These are phyloP conservation scores for Cardiospermum halicacabum DNA, from an alignment of 345 rosid species.

Conservation along the genomic window DNA sequence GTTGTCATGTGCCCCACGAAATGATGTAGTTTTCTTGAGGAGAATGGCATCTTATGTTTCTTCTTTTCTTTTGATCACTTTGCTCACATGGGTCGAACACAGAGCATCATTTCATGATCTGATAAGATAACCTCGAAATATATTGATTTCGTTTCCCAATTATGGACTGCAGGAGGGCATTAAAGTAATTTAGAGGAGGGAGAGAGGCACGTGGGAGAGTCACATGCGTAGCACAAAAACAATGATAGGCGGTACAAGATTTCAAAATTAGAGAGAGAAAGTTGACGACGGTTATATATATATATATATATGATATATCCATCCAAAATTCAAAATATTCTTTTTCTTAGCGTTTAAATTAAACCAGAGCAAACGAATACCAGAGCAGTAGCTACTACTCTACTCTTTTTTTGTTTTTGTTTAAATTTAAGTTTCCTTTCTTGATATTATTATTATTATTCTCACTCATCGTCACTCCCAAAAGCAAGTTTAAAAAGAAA, in stretches of 20 bases:
- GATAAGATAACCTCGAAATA: not conserved
- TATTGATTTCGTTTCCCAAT: not conserved
- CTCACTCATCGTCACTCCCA: constrained; percentile 14
- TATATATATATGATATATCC: too few relatives aligned
- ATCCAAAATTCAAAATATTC: not conserved
- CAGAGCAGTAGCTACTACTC: constrained; percentile 28
- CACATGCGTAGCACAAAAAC: constrained; percentile 9
- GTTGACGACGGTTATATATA: constrained; percentile 14
- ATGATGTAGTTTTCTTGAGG: constrained; percentile 21
- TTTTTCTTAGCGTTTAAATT: constrained; percentile 29
- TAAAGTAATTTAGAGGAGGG: not conserved
- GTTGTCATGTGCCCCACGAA: constrained; percentile 13
- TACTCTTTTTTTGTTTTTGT: not conserved
- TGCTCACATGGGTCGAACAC: constrained; percentile 18
- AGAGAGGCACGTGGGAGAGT: constrained; percentile 21
- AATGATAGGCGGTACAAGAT: constrained; percentile 22
- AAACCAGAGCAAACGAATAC: constrained; percentile 18
- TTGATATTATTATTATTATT: too few relatives aligned
- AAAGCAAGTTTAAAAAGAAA: constrained; percentile 1
- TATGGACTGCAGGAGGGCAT: not conserved
- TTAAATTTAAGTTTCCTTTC: not conserved
- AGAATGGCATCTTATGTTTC: constrained; percentile 6
- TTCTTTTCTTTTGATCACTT: constrained; percentile 6
- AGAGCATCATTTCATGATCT: not conserved
- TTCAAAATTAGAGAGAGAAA: constrained; percentile 23